Base-by-base conservation (phyloP, 805 yeast genomes). In the Cyberlindnera lachancei region DNA sequence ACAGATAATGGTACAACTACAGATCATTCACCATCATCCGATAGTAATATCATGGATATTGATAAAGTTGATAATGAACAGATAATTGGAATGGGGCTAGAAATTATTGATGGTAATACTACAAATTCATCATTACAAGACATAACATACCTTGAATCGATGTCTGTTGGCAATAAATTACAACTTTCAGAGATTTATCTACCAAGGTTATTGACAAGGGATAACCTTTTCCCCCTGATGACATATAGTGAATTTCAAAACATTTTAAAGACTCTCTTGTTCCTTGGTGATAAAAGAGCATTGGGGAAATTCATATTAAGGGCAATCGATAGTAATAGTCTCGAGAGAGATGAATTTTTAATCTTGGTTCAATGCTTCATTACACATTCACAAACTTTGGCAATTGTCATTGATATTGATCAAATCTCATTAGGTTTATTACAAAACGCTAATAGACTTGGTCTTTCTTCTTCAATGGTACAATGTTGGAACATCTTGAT, bases 221-320 rank as follows among this genome's bases (percentile, higher is more conserved):
- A 56, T 19, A 63, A 58, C 36, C 55, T 58, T 5, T 62, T 62
- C 36, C 53, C 63, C 5, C 52, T 60, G 28, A 42, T 57, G 29
- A 59, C 63, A 7, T 61, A 62, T 35, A 59, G 54, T 16, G 64
- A 60, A 36, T 49, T 58, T 21, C 45, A 43, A 23, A 29, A 33
- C 6, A 38, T 41, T 14, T 23, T 46, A 10, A 37, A 34, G 29
- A 38, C 38, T 4, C 30, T 44, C 6, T 7, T 36, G 4, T 12
- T 32, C 12, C 20, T 48, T 9, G 34, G 29, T n/a, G 62, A 27
- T 44, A 53, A 27, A 47, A 53, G 34, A 48, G 59, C 44, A 44
- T 56, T 41, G 6, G 21, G 33, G 7, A 34, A 17, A 1, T 32
- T 48, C 13, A 17, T 46, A 2, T 11, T 29, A 6, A 42, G 35